Evolutionary conservation across 2,329 filamentous ascomycete genomes (phyloP), one percentile per base, ranked within the genome.

Genomic region (Fusarium phyllophilum): DNA sequence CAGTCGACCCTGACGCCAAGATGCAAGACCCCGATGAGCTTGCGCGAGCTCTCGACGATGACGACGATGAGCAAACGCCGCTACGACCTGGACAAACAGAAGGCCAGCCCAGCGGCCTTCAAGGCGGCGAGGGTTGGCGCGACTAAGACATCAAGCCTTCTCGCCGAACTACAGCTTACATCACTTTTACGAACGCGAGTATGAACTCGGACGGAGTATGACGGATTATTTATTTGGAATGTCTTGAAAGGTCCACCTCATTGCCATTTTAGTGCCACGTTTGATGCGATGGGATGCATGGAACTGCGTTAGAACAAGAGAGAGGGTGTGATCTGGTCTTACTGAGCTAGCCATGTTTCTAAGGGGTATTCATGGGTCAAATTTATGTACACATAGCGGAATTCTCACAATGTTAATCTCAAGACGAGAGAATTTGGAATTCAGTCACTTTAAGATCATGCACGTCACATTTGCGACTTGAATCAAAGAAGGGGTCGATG

Each of bases 21-120:
- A 91, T 92, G 89, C 85, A 86, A 73, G 90, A 92, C 70, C 90
- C 90, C 0, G 90, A 92, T 78, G 90, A 92, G 80, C 83, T 92
- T 62, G 90, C 90, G 5, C 85, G 84, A 66, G 89, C 86, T 15
- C 81, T 92, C 46, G 87, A 89, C 33, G 87, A 89, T 38, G 89
- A 91, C 13, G 87, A 88, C 4, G 86, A 80, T 24, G 77, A 80
- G 59, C 75, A 80, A 44, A 85, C 69, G 78, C 81, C 67, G 66
- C 73, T 79, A 22, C 79, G 74, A 66, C 78, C 79, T 7, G 77
- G 78, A 39, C 76, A 78, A 55, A 68, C 72, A 41, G 75, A 79
- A 31, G 81, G 76, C 17, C 74, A 80, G 41, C 81, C 84, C 11
- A 82, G 78, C 49, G 85, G 83, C 8, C 79, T 87, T n/a, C 80